Evolutionary conservation across 129 eudicot species (phyloP).

Genomic region (Centaurea solstitialis): DNA sequence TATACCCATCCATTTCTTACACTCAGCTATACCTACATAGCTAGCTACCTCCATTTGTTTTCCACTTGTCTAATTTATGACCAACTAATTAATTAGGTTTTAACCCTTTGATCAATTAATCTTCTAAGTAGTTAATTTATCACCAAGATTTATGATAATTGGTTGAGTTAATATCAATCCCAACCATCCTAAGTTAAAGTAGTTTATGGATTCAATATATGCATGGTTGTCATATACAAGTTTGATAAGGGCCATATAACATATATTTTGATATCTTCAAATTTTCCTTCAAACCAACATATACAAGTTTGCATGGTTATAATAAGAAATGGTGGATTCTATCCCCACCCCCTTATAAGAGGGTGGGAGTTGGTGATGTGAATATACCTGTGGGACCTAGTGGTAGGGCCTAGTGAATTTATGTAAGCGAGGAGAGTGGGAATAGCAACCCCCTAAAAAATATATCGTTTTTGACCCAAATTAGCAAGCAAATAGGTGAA

Average conservation of each 20-base stretch:
- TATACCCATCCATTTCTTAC: background rate
- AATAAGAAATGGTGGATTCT: too few relatives aligned
- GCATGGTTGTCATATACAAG: background rate
- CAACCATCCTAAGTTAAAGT: background rate
- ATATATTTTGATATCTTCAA: background rate
- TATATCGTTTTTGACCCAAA: background rate
- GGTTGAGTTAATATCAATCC: background rate
- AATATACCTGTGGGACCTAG: too few relatives aligned
- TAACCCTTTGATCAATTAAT: background rate
- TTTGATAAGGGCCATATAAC: background rate
- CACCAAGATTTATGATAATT: background rate
- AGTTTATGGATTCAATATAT: background rate
- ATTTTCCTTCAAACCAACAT: background rate
- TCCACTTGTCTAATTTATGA: background rate
- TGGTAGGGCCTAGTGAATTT: too few relatives aligned
- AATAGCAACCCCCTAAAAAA: too few relatives aligned
- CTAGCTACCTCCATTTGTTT: slow-evolving; percentile 9
- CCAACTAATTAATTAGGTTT: background rate
- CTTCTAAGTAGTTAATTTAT: background rate
- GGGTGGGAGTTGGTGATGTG: too few relatives aligned
- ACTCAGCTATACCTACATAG: background rate
- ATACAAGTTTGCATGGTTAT: too few relatives aligned
- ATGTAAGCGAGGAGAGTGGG: too few relatives aligned
- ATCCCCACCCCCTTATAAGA: too few relatives aligned
- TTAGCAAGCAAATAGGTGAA: background rate